phyloP scores from a whole-genome alignment of 768 basidiomycete species.

The Kwoniella shandongensis region DNA sequence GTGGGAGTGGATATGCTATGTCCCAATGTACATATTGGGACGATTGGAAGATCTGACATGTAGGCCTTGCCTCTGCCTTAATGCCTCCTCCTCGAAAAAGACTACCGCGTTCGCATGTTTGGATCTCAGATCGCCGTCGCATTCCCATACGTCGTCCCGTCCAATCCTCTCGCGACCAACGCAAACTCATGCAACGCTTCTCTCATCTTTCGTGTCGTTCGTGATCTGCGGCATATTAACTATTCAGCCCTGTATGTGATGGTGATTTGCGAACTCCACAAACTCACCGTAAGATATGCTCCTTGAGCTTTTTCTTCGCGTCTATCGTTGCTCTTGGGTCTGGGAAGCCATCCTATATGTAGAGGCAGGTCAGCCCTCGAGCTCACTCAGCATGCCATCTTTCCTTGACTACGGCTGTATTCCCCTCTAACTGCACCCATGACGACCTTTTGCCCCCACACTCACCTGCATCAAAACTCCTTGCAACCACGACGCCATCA shows the following conservation, averaged over 20 bases:
- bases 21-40: too few relatives aligned
- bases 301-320: slow-evolving; percentile 70
- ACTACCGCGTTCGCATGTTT: too few relatives aligned
- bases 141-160: slow-evolving; percentile 82
- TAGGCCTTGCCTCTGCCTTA: too few relatives aligned
- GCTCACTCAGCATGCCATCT: too few relatives aligned
- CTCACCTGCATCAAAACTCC: slow-evolving; percentile 61
- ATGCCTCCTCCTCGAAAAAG: too few relatives aligned
- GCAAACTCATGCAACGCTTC: slow-evolving; percentile 87
- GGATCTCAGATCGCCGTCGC: slow-evolving; percentile 57
- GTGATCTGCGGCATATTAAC: slow-evolving; percentile 58
- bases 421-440: too few relatives aligned
- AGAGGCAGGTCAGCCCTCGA: neutral
- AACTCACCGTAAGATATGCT: slow-evolving; percentile 46
- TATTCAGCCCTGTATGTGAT: neutral
- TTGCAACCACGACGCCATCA: slow-evolving; percentile 69
- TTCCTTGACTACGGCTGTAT: too few relatives aligned
- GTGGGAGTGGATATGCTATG: too few relatives aligned
- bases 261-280: too few relatives aligned
- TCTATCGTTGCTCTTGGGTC: slow-evolving; percentile 70
- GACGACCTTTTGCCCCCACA: neutral
- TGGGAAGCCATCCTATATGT: slow-evolving; percentile 68
- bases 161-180: slow-evolving; percentile 76
- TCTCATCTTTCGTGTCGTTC: slow-evolving; percentile 69
- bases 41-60: too few relatives aligned